A percentile compares a stretch with the other conserved stretches of the same genome.
Conservation (phyloP, 495 filamentous ascomycete genomes). For the Endocarpon pusillum region DNA sequence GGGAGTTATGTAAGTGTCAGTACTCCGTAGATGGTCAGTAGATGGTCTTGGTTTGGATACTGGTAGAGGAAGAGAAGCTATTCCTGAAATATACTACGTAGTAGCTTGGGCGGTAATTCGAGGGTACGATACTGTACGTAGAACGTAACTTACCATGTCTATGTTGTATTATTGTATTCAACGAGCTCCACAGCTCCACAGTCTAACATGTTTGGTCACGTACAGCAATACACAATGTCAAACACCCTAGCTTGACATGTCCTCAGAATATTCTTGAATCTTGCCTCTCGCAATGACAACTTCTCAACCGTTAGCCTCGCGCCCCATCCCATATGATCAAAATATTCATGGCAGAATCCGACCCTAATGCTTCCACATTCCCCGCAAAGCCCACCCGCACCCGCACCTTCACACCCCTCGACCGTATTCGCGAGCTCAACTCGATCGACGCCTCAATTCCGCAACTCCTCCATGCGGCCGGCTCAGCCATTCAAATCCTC, state of each 20-base stretch:
- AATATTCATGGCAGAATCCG: conserved; percentile 13
- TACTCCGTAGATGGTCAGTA: not conserved
- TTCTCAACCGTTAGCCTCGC: not conserved
- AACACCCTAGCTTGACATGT: too few relatives aligned
- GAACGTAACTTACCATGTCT: too few relatives aligned
- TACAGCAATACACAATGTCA: too few relatives aligned
- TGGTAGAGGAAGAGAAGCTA: too few relatives aligned
- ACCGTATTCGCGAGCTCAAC: conserved; percentile 62
- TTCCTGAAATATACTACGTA: too few relatives aligned
- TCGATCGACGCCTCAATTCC: conserved; percentile 55
- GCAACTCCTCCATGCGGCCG: conserved; percentile 48
- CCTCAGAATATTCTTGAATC: not conserved
- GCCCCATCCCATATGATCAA: not conserved
- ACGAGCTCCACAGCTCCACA: too few relatives aligned
- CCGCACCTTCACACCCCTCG: conserved; percentile 37
- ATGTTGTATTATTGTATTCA: too few relatives aligned
- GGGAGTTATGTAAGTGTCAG: not conserved
- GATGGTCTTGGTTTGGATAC: not conserved
- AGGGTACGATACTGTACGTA: too few relatives aligned
- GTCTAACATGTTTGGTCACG: conserved; percentile 13
- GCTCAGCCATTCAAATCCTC: conserved; percentile 50
- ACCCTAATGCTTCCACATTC: too few relatives aligned
- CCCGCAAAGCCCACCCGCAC: conserved; percentile 5
- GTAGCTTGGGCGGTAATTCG: too few relatives aligned
- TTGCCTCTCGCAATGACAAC: not conserved